Evolutionary conservation across 148 eudicot genomes (phyloP), one percentile per base, ranked within the genome.

Genomic region (Amaranthus palmeri): DNA sequence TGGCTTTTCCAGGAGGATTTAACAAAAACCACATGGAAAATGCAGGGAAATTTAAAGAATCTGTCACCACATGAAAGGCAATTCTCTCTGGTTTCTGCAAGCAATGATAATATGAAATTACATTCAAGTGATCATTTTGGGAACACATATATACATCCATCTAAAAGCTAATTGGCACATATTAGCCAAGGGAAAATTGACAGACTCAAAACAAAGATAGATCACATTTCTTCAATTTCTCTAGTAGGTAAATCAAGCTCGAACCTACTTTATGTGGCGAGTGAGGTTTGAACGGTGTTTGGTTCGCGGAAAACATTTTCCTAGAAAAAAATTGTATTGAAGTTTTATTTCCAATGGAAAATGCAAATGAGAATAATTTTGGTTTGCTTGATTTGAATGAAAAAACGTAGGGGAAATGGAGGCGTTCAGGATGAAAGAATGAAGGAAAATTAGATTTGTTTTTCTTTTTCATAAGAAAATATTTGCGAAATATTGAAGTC

Each of bases 21-120:
- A 84, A 68, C 69, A 92, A 80, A 82, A 96, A 96, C 99, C 99
- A 96, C 96, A 92, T 88, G 15, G 93, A 88, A 72, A 96, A 80
- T 55, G 91, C 92, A 50, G 89, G 92, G 67, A 85, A 83, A 81
- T 90, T 90, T 50, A 96, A 84, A 77, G 93, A 83, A 83, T 96
- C 92, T 59, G 97, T 96, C 67, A 96, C 92, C 25, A 96, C 79
- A 79, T 96, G 99, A 77, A 96, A 84, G 64, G 86, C 96, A 44
- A 86, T 70, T 77, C 79, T 89, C 89, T 88, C 92, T 42, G 92
- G 96, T 72, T 86, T 92, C 99, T 95, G 90, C 79, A 74, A 74
- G 68, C 45, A 77, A 83, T 61, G 56, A 40, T 68, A 68, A 75
- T 42, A 67, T 6, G 72, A 64, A 13, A 61, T 70, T 61, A 68